Base-by-base conservation (phyloP, 2,329 filamentous ascomycete species). In the Exophiala bonariae region DNA sequence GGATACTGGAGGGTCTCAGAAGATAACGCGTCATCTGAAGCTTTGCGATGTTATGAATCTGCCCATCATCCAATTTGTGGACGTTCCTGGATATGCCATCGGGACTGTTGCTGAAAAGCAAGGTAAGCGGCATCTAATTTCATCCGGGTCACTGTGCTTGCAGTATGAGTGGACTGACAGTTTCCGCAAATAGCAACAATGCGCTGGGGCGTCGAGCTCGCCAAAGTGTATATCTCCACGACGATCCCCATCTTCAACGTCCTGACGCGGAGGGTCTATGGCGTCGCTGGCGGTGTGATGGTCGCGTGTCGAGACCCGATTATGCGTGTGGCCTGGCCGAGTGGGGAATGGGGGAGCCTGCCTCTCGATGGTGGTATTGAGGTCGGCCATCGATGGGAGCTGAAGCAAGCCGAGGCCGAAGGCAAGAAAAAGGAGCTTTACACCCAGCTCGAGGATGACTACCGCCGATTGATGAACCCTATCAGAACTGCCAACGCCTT, bases 41-140 rank as follows among this genome's bases (percentile, higher is more conserved):
- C 74, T 85, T 57, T 79, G 80, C 52, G 82, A 85, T 57, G 73
- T 84, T 34, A 83, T 85, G 69, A 85, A 85, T 51, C 66, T 85
- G 2, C 82, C 82, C 0, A 67, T 84, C 3, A 48, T 85, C 6
- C 82, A 85, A 59, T 83, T 85, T 53, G 71, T 85, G 4, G 81
- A 85, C 59, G 70, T 82, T 2, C 81, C 78, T 3, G 78, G 82
- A 1, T 85, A 84, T 53, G 80, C 81, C 0, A 80, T 85, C 34
- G 82, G 82, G 0, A 84, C 81, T 0, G 72, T 78, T 0, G 81
- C 82, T 2, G 82, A 85, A 41, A 26, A 26, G 23, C 23, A 26
- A 26, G 23, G 23, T 11, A 26, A 26, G 23, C 23, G 6, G 11
- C 6, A 6, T 26, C 11, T 26, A 6, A 6, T 11, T 26, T 26